A percentile compares a stretch with the other conserved stretches of the same genome.
Conservation (phyloP, 2,329 filamentous ascomycete genomes). For the Fusarium falciforme region DNA sequence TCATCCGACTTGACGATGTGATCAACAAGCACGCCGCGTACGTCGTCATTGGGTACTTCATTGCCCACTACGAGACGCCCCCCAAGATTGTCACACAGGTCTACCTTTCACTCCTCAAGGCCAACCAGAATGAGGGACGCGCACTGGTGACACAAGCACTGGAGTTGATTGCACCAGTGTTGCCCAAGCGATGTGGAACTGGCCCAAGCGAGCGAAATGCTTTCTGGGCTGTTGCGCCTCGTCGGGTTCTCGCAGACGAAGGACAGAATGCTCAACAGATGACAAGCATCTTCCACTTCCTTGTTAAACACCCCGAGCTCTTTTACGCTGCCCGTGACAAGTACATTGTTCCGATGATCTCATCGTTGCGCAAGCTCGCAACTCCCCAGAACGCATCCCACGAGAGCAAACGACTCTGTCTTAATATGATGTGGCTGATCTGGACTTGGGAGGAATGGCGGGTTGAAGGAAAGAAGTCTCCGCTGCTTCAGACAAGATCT, state of each 20-base stretch:
- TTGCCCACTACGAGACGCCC: conserved; percentile 95
- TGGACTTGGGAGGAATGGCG: conserved; percentile 93
- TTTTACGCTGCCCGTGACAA: conserved; percentile 97
- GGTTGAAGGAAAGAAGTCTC: conserved; percentile 67
- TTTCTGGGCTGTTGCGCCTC: conserved; percentile 89
- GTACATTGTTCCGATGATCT: conserved; percentile 89
- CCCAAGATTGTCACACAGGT: conserved; percentile 96
- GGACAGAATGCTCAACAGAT: conserved; percentile 95
- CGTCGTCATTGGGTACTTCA: conserved; percentile 97
- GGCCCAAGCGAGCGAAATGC: conserved; percentile 78
- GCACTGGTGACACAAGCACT: conserved; percentile 93
- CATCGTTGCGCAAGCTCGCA: conserved; percentile 88
- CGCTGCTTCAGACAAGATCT: conserved; percentile 45
- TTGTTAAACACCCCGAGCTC: conserved; percentile 89
- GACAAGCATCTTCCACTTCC: conserved; percentile 96
- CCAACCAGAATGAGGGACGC: conserved; percentile 94
- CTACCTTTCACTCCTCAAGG: conserved; percentile 89
- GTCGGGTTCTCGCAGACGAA: conserved; percentile 92
- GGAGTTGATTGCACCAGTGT: conserved; percentile 92
- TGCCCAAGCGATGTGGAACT: conserved; percentile 83
- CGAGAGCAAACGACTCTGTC: conserved; percentile 89
- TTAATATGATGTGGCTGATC: conserved; percentile 91
- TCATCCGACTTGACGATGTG: conserved; percentile 96
- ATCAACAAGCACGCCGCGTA: conserved; percentile 99
- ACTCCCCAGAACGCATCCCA: conserved; percentile 84